Evolutionary conservation across 179 eudicot species (phyloP), one percentile per base, ranked within the genome.

Genomic region (Corrigiola litoralis): DNA sequence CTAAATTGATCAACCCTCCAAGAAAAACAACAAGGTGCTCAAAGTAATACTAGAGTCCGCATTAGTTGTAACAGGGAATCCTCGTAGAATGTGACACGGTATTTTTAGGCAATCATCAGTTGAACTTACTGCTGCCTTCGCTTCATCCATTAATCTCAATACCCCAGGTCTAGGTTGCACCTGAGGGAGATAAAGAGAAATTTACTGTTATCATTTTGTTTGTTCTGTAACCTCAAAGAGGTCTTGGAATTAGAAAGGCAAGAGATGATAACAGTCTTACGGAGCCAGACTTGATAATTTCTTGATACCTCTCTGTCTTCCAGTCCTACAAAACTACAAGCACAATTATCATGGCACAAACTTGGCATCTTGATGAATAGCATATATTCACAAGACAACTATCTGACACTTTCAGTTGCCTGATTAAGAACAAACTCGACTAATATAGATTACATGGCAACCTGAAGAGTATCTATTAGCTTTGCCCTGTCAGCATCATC

Each of bases 241-340:
- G 38, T 37, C 40, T 52, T 34, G 6, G 21, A 14, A 31, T 7
- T n/a, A 33, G 33, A 36, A 2, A 58, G 33, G 23, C 9, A n/a
- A 24, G 16, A 5, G 18, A 34, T 14, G 27, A 1, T 47, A 23
- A 55, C 2, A 58, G 33, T 18, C 97, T 84, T 86, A 94, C 99
- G 61, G 88, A 83, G 74, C 99, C 99, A 73, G 99, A 94, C 78
- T 83, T 94, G 75, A 94, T 83, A 53, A 90, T 94, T 58, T 88
- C 88, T 76, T 94, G 87, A 70, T 94, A 94, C 67, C 96, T 83
- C 82, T 94, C 92, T 42, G 95, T 94, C 80, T 94, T 94, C 99
- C 99, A 90, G 60, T 88, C 99, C 97, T 90, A 73, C 66, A 76
- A 36, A 66, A 66, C 72, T 69, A 74, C 55, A 70, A 54, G 23